Base-by-base conservation (phyloP, 768 basidiomycete species). In the Ramaria sp. region DNA sequence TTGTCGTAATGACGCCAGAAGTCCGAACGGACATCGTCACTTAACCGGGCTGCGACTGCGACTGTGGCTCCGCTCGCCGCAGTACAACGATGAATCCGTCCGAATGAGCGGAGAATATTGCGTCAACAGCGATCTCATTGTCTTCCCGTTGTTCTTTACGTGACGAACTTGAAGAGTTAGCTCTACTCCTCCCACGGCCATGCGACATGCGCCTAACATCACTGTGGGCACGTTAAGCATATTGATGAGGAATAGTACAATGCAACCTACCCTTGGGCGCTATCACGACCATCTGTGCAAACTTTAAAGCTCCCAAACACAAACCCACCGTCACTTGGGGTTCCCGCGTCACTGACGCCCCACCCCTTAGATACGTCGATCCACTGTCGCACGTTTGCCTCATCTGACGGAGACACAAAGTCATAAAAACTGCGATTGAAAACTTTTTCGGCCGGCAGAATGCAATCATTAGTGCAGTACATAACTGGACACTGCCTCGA, bases 71-170 rank as follows among this genome's bases (percentile, higher is more conserved):
- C 13, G 78, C 75, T 48, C 75, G 71, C 20, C 88, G 80, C 12
- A 91, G 70, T 61, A 91, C 87, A 60, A 88, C 84, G 73, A 91
- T 80, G 57, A 91, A 73, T 4, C 88, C 88, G 65, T 91, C 88
- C 30, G 88, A 90, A 66, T 90, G 88, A 4, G 85, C 88, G 34
- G 86, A 88, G 65, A 91, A 89, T 54, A 91, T 89, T 1, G 87
- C 84, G 63, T 90, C 88, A 12, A 90, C 86, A 33, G 73, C 61
- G 53, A 84, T 72, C 62, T 78, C 77, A 15, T 69, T 71, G 10
- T 68, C 71, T 33, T 57, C 62, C 42, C 63, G 65, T 60, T 58
- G 56, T n/a, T 57, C 59, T 13, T 51, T 46, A 4, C 51, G 55
- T 50, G 47, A 43, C 60, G 48, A 30, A 20, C 15, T 17, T 30